A percentile compares a stretch with the other conserved stretches of the same genome.
Conservation (phyloP, 805 yeast species). For the Kuraishia ogatae region DNA sequence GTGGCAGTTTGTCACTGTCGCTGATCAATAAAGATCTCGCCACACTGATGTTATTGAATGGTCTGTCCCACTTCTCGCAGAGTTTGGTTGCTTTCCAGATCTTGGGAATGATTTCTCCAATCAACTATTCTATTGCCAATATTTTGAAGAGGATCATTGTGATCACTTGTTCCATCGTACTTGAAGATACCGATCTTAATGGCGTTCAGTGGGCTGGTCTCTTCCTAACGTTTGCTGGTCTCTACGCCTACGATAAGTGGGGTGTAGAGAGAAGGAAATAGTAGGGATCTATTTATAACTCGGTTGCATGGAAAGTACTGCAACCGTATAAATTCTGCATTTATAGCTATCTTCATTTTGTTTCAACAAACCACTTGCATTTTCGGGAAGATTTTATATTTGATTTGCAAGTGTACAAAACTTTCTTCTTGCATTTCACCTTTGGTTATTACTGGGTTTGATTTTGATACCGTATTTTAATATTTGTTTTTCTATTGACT, state of each 20-base stretch:
- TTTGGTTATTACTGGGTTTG: background rate
- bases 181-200: constrained; percentile 44
- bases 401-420: background rate
- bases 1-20: constrained; percentile 25
- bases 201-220: constrained; percentile 42
- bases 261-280: constrained; percentile 18
- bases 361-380: background rate
- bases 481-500: background rate
- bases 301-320: background rate
- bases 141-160: constrained; percentile 67
- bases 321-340: background rate
- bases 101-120: constrained; percentile 64
- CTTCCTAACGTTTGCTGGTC: constrained; percentile 45
- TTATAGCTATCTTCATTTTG: background rate
- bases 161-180: constrained; percentile 53
- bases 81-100: constrained; percentile 70
- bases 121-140: constrained; percentile 73
- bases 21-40: constrained; percentile 17
- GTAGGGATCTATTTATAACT: background rate
- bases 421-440: background rate
- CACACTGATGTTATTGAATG: constrained; percentile 46
- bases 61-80: constrained; percentile 62
- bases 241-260: constrained; percentile 71
- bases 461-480: background rate
- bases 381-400: background rate